phyloP scores from a whole-genome alignment of 768 basidiomycete species.

The Tylopilus subfusipes region DNA sequence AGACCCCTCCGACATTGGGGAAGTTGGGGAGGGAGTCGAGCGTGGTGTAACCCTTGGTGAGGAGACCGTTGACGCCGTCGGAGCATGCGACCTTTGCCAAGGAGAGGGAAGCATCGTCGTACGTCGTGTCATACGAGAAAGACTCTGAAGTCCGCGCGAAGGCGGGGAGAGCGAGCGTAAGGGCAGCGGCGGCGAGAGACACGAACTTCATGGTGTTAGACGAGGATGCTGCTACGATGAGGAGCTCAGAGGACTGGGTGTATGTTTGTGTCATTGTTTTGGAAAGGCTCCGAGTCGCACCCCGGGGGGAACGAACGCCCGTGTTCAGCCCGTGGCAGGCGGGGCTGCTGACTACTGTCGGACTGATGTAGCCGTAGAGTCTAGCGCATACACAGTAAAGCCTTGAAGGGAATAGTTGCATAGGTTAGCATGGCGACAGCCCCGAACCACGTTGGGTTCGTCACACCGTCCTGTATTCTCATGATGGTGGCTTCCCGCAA shows the following conservation, averaged over 20 bases:
- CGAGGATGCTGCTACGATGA: background rate
- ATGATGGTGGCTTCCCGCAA: background rate
- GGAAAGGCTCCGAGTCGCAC: slow-evolving; percentile 1
- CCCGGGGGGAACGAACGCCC: background rate
- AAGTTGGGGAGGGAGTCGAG: slow-evolving; percentile 31
- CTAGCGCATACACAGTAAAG: background rate
- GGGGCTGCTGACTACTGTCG: slow-evolving; percentile 8
- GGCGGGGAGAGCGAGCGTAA: slow-evolving; percentile 17
- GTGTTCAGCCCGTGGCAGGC: background rate
- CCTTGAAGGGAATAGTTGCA: background rate
- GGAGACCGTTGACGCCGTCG: slow-evolving; percentile 30
- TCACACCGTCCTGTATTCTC: background rate
- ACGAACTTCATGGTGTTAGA: slow-evolving; percentile 25
- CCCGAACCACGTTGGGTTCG: background rate
- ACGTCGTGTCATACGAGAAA: slow-evolving; percentile 32
- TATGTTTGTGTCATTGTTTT: too few species aligned
- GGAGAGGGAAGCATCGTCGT: slow-evolving; percentile 23
- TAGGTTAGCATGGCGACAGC: background rate
- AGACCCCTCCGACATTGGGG: slow-evolving; percentile 34
- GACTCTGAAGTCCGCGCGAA: slow-evolving; percentile 12
- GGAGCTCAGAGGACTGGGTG: background rate
- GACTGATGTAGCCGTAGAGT: background rate
- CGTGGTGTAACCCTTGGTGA: slow-evolving; percentile 30
- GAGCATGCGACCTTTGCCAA: slow-evolving; percentile 31
- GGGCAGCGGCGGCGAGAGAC: slow-evolving; percentile 3